Evolutionary conservation across 371 early-diverging fungal genomes (phyloP).

Genomic region (Funneliformis caledonium): DNA sequence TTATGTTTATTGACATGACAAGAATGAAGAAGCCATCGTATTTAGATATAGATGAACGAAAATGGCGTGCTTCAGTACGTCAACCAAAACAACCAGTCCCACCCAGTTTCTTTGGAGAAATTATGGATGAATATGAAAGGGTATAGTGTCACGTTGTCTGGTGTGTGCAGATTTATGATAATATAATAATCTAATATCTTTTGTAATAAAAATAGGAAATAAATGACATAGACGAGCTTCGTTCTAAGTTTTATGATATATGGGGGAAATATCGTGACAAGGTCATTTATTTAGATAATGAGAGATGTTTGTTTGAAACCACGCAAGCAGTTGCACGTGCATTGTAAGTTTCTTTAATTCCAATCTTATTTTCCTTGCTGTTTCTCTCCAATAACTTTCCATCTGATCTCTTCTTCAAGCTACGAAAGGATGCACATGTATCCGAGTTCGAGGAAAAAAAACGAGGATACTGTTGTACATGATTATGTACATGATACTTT

Average conservation of each 20-base stretch:
- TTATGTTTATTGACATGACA: background rate
- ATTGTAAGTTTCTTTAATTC: conserved; percentile 12
- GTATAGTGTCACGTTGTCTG: background rate
- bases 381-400: background rate
- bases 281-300: conserved; percentile 3
- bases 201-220: conserved; percentile 20
- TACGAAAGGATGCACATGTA: conserved; percentile 16
- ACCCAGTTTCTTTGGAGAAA: background rate
- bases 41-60: background rate
- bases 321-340: background rate
- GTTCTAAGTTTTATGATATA: conserved; percentile 4
- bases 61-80: background rate
- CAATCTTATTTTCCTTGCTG: background rate
- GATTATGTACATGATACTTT: conserved; percentile 3
- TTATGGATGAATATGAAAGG: conserved; percentile 15
- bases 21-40: conserved; percentile 5
- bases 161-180: conserved; percentile 6
- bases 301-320: conserved; percentile 1
- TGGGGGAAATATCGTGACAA: conserved; percentile 19
- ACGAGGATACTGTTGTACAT: conserved; percentile 2
- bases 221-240: conserved; percentile 14
- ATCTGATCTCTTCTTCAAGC: conserved; percentile 8
- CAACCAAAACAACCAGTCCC: background rate
- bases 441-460: background rate
- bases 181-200: background rate